Evolutionary conservation across 148 eudicot genomes (phyloP).

Genomic region (Amaranthus palmeri): DNA sequence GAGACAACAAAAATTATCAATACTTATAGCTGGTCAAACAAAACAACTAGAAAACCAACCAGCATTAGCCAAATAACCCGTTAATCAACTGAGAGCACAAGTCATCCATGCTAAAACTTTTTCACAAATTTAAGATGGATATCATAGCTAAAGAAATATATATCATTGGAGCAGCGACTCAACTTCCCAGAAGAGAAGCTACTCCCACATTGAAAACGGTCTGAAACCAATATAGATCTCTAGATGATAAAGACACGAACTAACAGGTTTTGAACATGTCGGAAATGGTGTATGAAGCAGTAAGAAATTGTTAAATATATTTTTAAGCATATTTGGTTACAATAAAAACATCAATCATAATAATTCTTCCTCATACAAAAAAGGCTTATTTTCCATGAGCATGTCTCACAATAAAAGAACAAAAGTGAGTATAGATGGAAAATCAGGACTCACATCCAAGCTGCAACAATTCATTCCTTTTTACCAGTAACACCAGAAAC

Average conservation of each 20-base stretch:
- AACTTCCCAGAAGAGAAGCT: no score
- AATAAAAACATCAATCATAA: conserved; percentile 4
- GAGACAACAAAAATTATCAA: no score
- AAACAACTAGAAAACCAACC: no score
- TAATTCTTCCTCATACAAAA: conserved; percentile 19
- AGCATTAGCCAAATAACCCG: no score
- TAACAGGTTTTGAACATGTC: not conserved
- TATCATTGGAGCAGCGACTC: no score
- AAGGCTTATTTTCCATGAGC: conserved; percentile 21
- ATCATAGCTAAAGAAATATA: no score
- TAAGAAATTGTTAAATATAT: conserved; percentile 4
- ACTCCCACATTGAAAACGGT: not conserved
- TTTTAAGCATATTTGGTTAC: conserved; percentile 9
- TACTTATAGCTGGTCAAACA: no score
- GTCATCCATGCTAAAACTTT: no score
- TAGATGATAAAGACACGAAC: not conserved
- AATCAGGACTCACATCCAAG: conserved; percentile 26
- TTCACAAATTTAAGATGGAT: no score
- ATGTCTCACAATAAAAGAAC: conserved; percentile 14
- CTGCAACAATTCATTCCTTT: conserved; percentile 29
- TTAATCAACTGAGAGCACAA: no score
- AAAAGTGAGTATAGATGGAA: conserved; percentile 14
- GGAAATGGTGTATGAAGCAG: conserved; percentile 8
- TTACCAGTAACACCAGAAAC: conserved; percentile 76
- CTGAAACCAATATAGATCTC: not conserved